phyloP scores from a whole-genome alignment of 768 basidiomycete species.

The Daedaleopsis sinensis region DNA sequence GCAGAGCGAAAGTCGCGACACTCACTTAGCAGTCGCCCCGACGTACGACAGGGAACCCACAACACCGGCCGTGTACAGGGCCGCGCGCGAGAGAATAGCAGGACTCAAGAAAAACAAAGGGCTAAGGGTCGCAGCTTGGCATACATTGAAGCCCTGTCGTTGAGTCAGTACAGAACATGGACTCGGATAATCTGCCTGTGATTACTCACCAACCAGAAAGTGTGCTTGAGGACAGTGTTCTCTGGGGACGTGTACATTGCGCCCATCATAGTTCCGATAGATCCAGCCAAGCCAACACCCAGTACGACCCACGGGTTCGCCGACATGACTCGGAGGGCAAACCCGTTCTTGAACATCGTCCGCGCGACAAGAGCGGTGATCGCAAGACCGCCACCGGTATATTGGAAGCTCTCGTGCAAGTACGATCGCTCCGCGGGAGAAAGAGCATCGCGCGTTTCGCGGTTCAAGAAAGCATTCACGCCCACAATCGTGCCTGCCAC shows the following conservation, averaged over 20 bases:
- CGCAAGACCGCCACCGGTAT: conserved; percentile 78
- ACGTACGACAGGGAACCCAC: conserved; percentile 88
- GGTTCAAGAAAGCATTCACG: conserved; percentile 68
- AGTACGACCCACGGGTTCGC: conserved; percentile 88
- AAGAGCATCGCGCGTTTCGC: conserved; percentile 75
- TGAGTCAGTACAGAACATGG: conserved; percentile 6
- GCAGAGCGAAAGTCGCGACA: background rate
- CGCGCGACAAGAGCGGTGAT: conserved; percentile 81
- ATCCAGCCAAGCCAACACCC: conserved; percentile 76
- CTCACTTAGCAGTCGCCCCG: conserved; percentile 82
- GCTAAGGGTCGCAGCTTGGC: conserved; percentile 84
- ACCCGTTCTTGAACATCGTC: conserved; percentile 70
- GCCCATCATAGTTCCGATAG: conserved; percentile 87
- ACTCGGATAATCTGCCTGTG: background rate
- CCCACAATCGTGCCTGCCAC: conserved; percentile 72
- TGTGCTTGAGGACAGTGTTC: conserved; percentile 73
- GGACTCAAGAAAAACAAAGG: conserved; percentile 90
- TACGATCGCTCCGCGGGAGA: conserved; percentile 64
- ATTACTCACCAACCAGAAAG: conserved; percentile 73
- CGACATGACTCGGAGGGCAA: conserved; percentile 75
- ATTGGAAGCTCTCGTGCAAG: conserved; percentile 79
- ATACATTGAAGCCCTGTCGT: conserved; percentile 77
- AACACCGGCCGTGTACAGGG: conserved; percentile 83
- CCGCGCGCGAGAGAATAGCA: conserved; percentile 83
- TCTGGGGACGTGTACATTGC: conserved; percentile 80